Evolutionary conservation across 1,284 basidiomycete species (phyloP).

Genomic region (Amanita bisporigera): DNA sequence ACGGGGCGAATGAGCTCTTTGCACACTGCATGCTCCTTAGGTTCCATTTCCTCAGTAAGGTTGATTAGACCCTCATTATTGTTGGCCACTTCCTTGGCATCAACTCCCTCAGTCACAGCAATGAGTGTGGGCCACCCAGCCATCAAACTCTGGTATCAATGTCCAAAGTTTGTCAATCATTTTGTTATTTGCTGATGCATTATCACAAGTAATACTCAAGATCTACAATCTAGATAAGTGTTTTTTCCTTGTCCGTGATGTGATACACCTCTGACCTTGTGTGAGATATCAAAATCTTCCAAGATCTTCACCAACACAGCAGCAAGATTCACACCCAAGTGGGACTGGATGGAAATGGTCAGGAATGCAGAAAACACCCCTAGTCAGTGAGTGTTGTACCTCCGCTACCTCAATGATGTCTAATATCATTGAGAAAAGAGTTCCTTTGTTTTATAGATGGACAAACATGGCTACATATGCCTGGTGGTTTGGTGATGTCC

Average conservation of each 20-base stretch:
- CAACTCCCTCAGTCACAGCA: constrained; percentile 30
- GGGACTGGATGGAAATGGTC: constrained; percentile 14
- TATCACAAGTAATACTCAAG: constrained; percentile 37
- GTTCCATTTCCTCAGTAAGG: constrained; percentile 14
- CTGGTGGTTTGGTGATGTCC: constrained; percentile 5
- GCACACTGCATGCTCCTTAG: constrained; percentile 12
- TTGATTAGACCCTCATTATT: constrained; percentile 21
- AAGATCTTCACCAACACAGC: constrained; percentile 23
- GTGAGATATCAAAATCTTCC: constrained; percentile 20
- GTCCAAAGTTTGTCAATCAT: constrained; percentile 43
- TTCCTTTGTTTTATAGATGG: constrained; percentile 1
- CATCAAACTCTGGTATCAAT: too few relatives aligned
- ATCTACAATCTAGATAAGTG: constrained; percentile 25
- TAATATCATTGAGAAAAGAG: neutral
- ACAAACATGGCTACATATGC: constrained; percentile 5
- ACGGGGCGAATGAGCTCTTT: neutral
- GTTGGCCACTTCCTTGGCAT: constrained; percentile 14
- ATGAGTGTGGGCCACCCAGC: constrained; percentile 23
- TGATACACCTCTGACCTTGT: constrained; percentile 23
- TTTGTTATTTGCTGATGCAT: constrained; percentile 39
- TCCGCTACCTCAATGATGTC: constrained; percentile 14
- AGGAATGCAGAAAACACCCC: neutral
- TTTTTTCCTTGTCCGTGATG: neutral
- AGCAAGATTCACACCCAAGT: constrained; percentile 24
- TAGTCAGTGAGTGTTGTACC: neutral